Evolutionary conservation across 192 early-diverging fungal genomes (phyloP), one percentile per base, ranked within the genome.

Genomic region (Fimicolochytrium jonesii): DNA sequence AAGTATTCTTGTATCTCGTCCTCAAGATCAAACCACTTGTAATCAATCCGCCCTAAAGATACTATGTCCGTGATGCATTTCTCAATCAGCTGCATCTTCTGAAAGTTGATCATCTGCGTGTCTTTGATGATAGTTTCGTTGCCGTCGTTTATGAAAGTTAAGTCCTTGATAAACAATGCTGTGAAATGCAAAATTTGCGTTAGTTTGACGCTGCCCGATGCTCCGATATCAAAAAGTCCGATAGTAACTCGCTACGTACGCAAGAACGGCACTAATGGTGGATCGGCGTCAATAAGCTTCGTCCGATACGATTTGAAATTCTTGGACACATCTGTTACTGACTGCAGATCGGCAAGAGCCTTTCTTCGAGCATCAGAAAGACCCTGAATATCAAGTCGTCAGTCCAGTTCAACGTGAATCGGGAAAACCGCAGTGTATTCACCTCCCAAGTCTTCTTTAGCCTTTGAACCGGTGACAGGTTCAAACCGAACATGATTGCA

Each of bases 381-480:
- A 5, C 25, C 70, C 77, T 78, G 22, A n/a, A n/a, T n/a, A n/a
- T n/a, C n/a, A n/a, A n/a, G n/a, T n/a, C n/a, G n/a, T n/a, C n/a
- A n/a, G n/a, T n/a, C n/a, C n/a, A n/a, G n/a, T n/a, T n/a, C n/a
- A n/a, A n/a, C n/a, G n/a, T n/a, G n/a, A n/a, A n/a, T 1, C 25
- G 13, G 11, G 25, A 1, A 50, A 1, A 0, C 18, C 48, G 25
- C 17, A 18, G 26, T 18, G 23, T 23, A 20, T 26, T 33, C 61
- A 82, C 80, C 67, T 84, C 75, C 82, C 82, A 82, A 1, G 82
- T 82, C 60, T 79, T 77, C 35, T 80, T 83, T 23, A 84, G 62
- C 45, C 82, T 43, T 44, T 67, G 71, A 13, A 84, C 82, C 18
- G 82, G 79, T 1, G 71, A 64, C 29, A 82, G 59, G 28, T 64